A percentile compares a stretch with the other conserved stretches of the same genome.
These are phyloP conservation scores for Lipomyces spencermartinsiae DNA, from an alignment of 805 yeast genomes.

Conservation along the genomic window DNA sequence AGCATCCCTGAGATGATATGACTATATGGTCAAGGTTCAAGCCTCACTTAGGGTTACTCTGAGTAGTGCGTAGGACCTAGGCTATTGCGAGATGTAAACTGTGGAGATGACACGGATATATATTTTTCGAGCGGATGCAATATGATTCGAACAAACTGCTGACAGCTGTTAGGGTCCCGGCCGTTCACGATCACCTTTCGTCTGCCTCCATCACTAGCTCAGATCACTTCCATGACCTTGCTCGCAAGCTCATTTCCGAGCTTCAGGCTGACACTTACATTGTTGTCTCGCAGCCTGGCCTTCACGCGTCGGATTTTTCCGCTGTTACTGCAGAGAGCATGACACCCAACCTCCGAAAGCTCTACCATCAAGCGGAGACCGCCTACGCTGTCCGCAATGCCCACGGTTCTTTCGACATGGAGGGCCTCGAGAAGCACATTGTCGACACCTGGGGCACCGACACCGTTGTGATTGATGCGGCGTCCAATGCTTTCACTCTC, in stretches of 20 bases:
- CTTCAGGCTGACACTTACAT: conserved; percentile 34
- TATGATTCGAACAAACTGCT: conserved; percentile 6
- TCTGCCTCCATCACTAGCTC: conserved; percentile 35
- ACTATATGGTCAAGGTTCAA: too few species aligned
- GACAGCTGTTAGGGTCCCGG: conserved; percentile 23
- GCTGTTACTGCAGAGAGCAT: conserved; percentile 25
- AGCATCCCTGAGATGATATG: too few species aligned
- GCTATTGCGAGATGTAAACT: background rate
- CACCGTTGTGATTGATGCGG: conserved; percentile 50
- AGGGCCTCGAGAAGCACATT: conserved; percentile 52
- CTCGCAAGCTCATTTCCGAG: conserved; percentile 36
- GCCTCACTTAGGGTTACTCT: too few species aligned
- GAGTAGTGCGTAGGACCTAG: background rate
- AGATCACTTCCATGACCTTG: conserved; percentile 35
- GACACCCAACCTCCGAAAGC: conserved; percentile 39
- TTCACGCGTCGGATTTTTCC: conserved; percentile 42
- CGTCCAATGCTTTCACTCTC: conserved; percentile 53
- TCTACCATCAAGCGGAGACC: conserved; percentile 36
- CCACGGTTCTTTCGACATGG: conserved; percentile 48
- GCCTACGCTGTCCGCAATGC: conserved; percentile 39
- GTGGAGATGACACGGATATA: conserved; percentile 5
- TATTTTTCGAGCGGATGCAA: background rate
- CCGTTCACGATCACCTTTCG: conserved; percentile 32
- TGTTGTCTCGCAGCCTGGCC: conserved; percentile 53
- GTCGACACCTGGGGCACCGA: conserved; percentile 61